Evolutionary conservation across 1,284 basidiomycete genomes (phyloP).

Genomic region (Pterulicium gracile): DNA sequence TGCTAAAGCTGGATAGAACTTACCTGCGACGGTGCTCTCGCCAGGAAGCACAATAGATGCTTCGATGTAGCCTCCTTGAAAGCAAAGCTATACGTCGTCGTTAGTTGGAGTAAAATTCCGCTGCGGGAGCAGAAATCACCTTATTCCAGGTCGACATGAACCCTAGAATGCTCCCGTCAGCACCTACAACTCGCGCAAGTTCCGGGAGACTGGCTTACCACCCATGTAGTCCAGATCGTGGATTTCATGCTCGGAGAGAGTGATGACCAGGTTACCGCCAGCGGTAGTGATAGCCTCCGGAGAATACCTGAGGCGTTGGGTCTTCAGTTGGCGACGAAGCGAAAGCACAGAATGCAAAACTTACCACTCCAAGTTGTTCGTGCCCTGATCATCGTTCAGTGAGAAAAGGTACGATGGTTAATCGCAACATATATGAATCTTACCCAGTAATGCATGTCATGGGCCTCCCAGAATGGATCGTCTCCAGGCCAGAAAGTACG

Average conservation of each 20-base stretch:
- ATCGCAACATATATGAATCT: too few relatives aligned
- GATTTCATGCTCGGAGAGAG: constrained; percentile 28
- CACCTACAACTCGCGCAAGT: too few relatives aligned
- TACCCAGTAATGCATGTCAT: constrained; percentile 19
- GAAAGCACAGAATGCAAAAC: background rate
- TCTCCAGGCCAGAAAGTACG: constrained; percentile 45
- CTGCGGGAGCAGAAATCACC: constrained; percentile 9
- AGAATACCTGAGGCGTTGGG: constrained; percentile 27
- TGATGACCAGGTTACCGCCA: constrained; percentile 45
- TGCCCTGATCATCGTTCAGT: constrained; percentile 16
- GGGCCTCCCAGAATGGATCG: constrained; percentile 49
- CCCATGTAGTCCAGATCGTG: constrained; percentile 41
- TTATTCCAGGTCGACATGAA: constrained; percentile 29
- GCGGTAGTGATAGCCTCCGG: constrained; percentile 43
- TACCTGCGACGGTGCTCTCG: constrained; percentile 25
- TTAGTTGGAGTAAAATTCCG: too few relatives aligned
- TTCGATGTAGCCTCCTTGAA: constrained; percentile 53
- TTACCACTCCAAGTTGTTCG: constrained; percentile 51
- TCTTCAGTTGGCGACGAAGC: background rate
- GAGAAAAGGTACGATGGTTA: too few relatives aligned
- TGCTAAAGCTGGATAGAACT: background rate
- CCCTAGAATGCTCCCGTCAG: constrained; percentile 14
- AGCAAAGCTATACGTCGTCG: constrained; percentile 53
- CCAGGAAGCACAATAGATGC: constrained; percentile 59
- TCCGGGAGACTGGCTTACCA: constrained; percentile 7